phyloP scores from a whole-genome alignment of 2,329 filamentous ascomycete species.

The Penicillium sp. region DNA sequence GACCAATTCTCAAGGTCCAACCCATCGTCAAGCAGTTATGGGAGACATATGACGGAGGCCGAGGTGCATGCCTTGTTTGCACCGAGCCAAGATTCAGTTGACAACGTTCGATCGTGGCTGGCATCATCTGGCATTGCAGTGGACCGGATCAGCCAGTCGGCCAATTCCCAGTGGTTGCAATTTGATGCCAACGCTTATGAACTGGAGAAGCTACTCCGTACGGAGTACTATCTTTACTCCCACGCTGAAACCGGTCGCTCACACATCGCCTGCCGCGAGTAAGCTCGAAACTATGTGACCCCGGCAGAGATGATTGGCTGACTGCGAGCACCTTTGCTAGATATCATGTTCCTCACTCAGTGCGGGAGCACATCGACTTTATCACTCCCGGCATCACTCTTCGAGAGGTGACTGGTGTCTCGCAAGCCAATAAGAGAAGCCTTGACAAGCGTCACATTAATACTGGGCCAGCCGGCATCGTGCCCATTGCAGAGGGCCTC shows the following conservation, averaged over 20 bases:
- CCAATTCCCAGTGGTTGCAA: constrained; percentile 46
- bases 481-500: constrained; percentile 28
- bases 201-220: constrained; percentile 43
- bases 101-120: constrained; percentile 36
- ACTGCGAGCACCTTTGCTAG: constrained; percentile 13
- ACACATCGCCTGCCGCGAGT: constrained; percentile 47
- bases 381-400: constrained; percentile 41
- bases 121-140: constrained; percentile 31
- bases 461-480: constrained; percentile 30
- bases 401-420: constrained; percentile 33
- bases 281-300: constrained; percentile 22
- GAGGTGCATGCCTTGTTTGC: constrained; percentile 44
- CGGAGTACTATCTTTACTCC: constrained; percentile 46
- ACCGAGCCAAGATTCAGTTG: constrained; percentile 34
- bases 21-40: constrained; percentile 42
- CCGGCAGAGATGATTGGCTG: neutral
- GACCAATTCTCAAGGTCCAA: constrained; percentile 34
- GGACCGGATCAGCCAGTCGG: constrained; percentile 34
- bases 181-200: constrained; percentile 45
- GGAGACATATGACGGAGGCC: constrained; percentile 37
- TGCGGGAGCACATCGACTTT: constrained; percentile 38
- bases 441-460: constrained; percentile 31
- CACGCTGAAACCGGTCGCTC: constrained; percentile 37
- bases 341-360: constrained; percentile 36
- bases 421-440: constrained; percentile 6